These are phyloP conservation scores for Lycium barbarum DNA, from an alignment of 257 asterid genomes.

Conservation along the genomic window DNA sequence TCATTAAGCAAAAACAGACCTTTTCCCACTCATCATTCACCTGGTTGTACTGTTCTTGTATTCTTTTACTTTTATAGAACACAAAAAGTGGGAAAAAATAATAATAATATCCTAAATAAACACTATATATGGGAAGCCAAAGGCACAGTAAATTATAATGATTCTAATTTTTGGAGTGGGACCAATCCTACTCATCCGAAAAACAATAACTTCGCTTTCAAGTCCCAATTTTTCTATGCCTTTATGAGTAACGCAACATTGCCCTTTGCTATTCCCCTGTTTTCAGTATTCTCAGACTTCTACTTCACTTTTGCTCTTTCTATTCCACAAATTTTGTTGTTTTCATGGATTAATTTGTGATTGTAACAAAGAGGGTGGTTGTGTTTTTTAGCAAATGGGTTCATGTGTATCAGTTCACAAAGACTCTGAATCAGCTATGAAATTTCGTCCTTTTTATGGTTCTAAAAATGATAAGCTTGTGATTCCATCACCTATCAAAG, in stretches of 20 bases:
- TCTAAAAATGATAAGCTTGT: slow-evolving; percentile 49
- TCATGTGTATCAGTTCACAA: slow-evolving; percentile 50
- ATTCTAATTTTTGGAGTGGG: background rate
- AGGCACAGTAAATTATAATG: background rate
- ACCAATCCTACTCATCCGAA: background rate
- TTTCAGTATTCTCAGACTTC: slow-evolving; percentile 21
- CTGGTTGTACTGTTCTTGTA: background rate
- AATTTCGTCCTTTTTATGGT: slow-evolving; percentile 48
- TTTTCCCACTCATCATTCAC: background rate
- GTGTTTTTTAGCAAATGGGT: slow-evolving; percentile 41
- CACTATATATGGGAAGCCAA: background rate
- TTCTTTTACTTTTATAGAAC: background rate
- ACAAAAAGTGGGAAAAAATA: no score
- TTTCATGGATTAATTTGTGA: background rate
- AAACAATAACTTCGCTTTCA: slow-evolving; percentile 19
- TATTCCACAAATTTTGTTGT: background rate
- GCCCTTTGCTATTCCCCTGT: background rate
- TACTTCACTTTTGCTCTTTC: slow-evolving; percentile 24
- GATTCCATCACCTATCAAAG: slow-evolving; percentile 63
- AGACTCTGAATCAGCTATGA: slow-evolving; percentile 48
- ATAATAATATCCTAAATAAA: no score
- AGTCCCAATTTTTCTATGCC: background rate
- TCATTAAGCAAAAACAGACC: background rate
- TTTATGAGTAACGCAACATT: slow-evolving; percentile 26
- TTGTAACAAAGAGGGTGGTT: background rate